These are phyloP conservation scores for Talaromyces proteolyticus DNA, from an alignment of 495 filamentous ascomycete genomes.

Conservation along the genomic window DNA sequence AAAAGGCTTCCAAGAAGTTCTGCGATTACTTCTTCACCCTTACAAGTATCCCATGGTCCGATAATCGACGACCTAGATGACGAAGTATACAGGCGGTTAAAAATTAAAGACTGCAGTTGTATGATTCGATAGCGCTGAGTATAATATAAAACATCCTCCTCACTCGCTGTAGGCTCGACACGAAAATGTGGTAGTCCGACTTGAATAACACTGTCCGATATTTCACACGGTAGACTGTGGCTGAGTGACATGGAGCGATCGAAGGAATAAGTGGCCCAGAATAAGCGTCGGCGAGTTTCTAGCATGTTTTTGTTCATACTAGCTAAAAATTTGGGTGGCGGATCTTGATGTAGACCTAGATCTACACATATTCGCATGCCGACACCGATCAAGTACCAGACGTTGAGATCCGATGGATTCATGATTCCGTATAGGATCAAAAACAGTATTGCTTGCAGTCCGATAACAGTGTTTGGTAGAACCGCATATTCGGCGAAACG, in stretches of 20 bases:
- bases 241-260: background rate
- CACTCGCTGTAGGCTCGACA: background rate
- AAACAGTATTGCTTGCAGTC: background rate
- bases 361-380: background rate
- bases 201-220: background rate
- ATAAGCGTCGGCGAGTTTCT: background rate
- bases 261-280: background rate
- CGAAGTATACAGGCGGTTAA: background rate
- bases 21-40: background rate
- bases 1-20: background rate
- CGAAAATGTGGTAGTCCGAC: background rate
- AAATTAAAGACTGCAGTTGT: background rate
- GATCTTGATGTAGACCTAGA: background rate
- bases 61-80: background rate
- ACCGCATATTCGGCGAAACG: background rate
- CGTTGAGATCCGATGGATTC: background rate
- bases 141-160: background rate
- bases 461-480: background rate
- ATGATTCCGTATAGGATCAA: background rate
- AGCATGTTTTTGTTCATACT: background rate
- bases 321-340: background rate
- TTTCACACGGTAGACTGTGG: background rate
- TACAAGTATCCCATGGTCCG: background rate
- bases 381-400: background rate
- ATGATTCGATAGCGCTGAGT: background rate